Conservation (phyloP, 192 early-diverging fungal species). For the Coemansia sp. region DNA sequence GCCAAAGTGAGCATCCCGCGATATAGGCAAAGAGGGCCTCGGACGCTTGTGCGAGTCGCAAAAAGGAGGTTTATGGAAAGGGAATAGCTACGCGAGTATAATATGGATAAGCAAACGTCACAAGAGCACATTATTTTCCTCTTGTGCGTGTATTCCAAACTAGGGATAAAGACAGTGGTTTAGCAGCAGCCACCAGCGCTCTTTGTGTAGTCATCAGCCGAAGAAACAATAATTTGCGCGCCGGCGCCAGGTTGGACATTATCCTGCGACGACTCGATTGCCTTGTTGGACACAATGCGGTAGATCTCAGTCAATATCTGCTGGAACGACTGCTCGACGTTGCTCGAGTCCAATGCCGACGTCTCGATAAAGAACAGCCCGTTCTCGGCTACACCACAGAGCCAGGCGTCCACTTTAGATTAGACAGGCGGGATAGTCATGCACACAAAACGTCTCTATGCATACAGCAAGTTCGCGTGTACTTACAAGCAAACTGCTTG, state of each 20-base stretch:
- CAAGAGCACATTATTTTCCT: background rate
- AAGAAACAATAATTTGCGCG: constrained; percentile 63
- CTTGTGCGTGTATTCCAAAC: background rate
- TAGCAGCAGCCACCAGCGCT: constrained; percentile 68
- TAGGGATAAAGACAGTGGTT: constrained; percentile 4
- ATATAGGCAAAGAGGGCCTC: no score
- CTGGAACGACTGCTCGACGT: constrained; percentile 95
- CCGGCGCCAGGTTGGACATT: constrained; percentile 65
- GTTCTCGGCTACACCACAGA: constrained; percentile 70
- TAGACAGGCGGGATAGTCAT: background rate
- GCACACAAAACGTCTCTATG: background rate
- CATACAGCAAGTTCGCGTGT: background rate
- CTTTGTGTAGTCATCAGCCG: constrained; percentile 59
- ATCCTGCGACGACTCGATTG: constrained; percentile 77
- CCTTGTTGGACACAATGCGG: constrained; percentile 95
- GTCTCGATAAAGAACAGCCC: constrained; percentile 97
- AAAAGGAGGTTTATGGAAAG: background rate
- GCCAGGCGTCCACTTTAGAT: background rate
- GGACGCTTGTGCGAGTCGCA: background rate
- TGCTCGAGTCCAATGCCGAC: constrained; percentile 93
- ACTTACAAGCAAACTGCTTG: constrained; percentile 86
- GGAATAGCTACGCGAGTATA: constrained; percentile 1
- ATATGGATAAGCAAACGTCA: background rate
- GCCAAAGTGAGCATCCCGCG: no score
- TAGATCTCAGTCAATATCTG: constrained; percentile 93